Evolutionary conservation across 2,329 filamentous ascomycete genomes (phyloP), one percentile per base, ranked within the genome.

Genomic region (Cercospora nicotianae): DNA sequence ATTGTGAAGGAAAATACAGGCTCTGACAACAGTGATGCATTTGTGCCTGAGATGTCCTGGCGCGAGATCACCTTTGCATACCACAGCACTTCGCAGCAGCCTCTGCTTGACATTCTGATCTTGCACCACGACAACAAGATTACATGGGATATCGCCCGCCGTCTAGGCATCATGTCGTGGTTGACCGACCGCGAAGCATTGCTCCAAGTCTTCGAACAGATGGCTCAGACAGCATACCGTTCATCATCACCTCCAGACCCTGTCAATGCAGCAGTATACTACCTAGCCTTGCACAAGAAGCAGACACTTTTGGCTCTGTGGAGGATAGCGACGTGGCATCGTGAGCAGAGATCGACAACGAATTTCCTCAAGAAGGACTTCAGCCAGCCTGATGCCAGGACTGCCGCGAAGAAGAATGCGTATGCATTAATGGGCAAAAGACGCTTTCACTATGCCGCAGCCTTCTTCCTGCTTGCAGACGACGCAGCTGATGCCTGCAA

Each of bases 141-240:
- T 82, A 82, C 90, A 6, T 99, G 95, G 95, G 87, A 91, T 70
- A 87, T 94, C 74, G 95, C 94, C 1, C 86, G 91, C 58, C 91
- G 96, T 77, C 92, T 91, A 72, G 95, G 95, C 10, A 85, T 98
- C 65, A 97, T 97, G 76, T 94, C 97, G 89, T 99, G 95, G 94
- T 85, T 99, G 70, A 87, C 89, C 0, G 94, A 97, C 78, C 80
- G 85, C 18, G 87, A 86, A 64, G 89, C 93, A 23, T 82, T 98
- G 77, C 92, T 95, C 78, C 80, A 86, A 0, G 92, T 97, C 76
- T 94, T 99, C 70, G 95, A 99, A 77, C 81, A 88, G n/a, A 87
- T 99, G 55, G 96, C 94, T 31, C 89, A 94, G 53, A 97, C 95
- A 71, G 93, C 98, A 76, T 99, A 98, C 79, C 93, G 92, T 16